Evolutionary conservation across 768 basidiomycete genomes (phyloP).

Genomic region (Tylopilus plumbeoviolaceoides): DNA sequence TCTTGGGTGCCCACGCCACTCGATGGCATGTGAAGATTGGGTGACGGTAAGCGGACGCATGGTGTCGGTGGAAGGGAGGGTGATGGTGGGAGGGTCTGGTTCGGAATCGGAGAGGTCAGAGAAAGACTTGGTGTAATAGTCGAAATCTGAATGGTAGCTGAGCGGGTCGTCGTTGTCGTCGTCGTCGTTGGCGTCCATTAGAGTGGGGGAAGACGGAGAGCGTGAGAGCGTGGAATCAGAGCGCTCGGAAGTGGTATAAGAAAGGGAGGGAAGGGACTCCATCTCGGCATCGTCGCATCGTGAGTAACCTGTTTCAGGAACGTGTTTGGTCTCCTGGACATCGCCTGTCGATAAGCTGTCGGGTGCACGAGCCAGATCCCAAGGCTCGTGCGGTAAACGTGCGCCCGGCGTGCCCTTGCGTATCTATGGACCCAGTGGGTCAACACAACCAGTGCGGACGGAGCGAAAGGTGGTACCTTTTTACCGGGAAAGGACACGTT

Average conservation of each 20-base stretch:
- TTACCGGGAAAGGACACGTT: slow-evolving; percentile 31
- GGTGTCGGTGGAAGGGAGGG: slow-evolving; percentile 37
- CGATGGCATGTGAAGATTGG: neutral
- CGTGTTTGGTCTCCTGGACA: too few species aligned
- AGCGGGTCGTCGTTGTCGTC: slow-evolving; percentile 31
- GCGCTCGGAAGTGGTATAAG: slow-evolving; percentile 30
- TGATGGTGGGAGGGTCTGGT: slow-evolving; percentile 16
- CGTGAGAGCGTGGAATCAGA: slow-evolving; percentile 39
- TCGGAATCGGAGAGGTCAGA: slow-evolving; percentile 31
- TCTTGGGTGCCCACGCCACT: slow-evolving; percentile 19
- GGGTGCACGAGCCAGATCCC: slow-evolving; percentile 25
- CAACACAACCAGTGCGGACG: too few species aligned
- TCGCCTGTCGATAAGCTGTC: too few species aligned
- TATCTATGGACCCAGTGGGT: slow-evolving; percentile 21
- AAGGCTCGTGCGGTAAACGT: slow-evolving; percentile 40
- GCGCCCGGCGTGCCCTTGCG: slow-evolving; percentile 42
- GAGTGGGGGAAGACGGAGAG: slow-evolving; percentile 34
- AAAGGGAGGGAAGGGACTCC: slow-evolving; percentile 33
- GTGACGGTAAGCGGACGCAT: slow-evolving; percentile 14
- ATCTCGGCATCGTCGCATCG: slow-evolving; percentile 26
- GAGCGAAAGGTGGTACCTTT: slow-evolving; percentile 30
- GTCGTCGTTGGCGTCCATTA: slow-evolving; percentile 12
- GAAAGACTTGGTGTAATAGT: slow-evolving; percentile 32
- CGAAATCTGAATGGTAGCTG: slow-evolving; percentile 35
- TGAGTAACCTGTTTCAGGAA: slow-evolving; percentile 19